A percentile compares a stretch with the other conserved stretches of the same genome.
Conservation (phyloP, 179 eudicot species). For the Beta macrorhiza region DNA sequence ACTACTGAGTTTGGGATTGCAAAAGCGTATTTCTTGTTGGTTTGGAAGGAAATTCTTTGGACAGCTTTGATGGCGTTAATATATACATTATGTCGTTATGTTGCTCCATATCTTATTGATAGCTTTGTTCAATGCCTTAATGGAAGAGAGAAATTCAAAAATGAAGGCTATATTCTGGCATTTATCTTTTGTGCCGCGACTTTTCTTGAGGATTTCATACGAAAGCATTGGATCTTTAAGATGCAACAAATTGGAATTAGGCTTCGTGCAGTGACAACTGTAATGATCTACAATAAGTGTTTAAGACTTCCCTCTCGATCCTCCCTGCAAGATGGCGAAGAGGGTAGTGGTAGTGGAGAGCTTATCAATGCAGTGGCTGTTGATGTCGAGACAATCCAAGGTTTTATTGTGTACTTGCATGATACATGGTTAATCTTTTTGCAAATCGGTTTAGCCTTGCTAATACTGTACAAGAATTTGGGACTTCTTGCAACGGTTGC, state of each 20-base stretch:
- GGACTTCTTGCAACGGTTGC: constrained; percentile 51
- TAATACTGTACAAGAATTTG: constrained; percentile 49
- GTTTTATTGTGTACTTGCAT: constrained; percentile 47
- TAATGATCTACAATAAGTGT: constrained; percentile 39
- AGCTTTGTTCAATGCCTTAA: constrained; percentile 58
- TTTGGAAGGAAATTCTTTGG: constrained; percentile 45
- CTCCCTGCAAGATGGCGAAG: constrained; percentile 1
- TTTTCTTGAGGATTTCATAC: constrained; percentile 39
- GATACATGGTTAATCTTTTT: constrained; percentile 56
- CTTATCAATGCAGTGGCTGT: constrained; percentile 61
- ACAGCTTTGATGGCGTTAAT: constrained; percentile 41
- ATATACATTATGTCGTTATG: constrained; percentile 45
- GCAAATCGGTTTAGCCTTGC: constrained; percentile 50
- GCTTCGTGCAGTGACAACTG: constrained; percentile 34
- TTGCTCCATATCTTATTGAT: constrained; percentile 63
- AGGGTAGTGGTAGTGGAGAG: constrained; percentile 41
- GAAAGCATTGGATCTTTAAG: constrained; percentile 38
- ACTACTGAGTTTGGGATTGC: constrained; percentile 32
- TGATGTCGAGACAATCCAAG: constrained; percentile 55
- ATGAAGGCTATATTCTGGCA: constrained; percentile 45
- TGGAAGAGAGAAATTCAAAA: constrained; percentile 28
- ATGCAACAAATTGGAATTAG: constrained; percentile 41
- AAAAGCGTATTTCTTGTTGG: constrained; percentile 39
- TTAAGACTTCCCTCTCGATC: constrained; percentile 43
- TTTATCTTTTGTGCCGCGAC: constrained; percentile 41